These are phyloP conservation scores for Theileria sp. DNA, from an alignment of 169 alveolate genomes.

Conservation along the genomic window DNA sequence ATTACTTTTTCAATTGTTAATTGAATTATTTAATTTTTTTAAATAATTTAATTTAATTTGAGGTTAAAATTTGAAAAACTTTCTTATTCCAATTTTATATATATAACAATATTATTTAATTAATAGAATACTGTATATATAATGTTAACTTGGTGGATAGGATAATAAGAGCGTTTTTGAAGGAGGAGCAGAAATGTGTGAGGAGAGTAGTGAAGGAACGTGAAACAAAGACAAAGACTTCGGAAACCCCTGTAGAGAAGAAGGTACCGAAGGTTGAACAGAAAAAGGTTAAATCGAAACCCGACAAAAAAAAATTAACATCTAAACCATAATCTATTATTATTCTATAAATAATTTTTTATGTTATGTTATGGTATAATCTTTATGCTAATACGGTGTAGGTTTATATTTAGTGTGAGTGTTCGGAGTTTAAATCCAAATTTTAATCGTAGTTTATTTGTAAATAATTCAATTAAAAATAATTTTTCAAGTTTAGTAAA, in stretches of 20 bases:
- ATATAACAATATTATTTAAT: not conserved
- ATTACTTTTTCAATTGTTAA: too few species aligned
- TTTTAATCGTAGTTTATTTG: too few species aligned
- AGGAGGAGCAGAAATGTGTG: slow-evolving; percentile 87
- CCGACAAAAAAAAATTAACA: slow-evolving; percentile 41
- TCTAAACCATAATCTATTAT: not conserved
- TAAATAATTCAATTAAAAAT: too few species aligned
- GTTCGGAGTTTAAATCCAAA: too few species aligned
- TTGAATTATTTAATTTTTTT: too few species aligned
- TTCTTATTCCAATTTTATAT: not conserved
- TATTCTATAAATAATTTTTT: not conserved
- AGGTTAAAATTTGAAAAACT: not conserved
- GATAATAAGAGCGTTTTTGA: slow-evolving; percentile 88
- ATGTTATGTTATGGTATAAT: too few species aligned
- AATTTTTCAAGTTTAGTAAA: too few species aligned
- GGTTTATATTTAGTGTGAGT: too few species aligned
- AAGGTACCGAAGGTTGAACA: slow-evolving; percentile 39
- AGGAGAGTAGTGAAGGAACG: slow-evolving; percentile 78
- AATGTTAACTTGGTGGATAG: slow-evolving; percentile 32
- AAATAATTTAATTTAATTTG: not conserved
- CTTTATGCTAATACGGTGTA: too few species aligned
- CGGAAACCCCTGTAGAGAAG: slow-evolving; percentile 36
- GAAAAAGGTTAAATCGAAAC: slow-evolving; percentile 40
- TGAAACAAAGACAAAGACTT: slow-evolving; percentile 62
- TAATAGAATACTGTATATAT: too few species aligned